A percentile compares a stretch with the other conserved stretches of the same genome.
These are phyloP conservation scores for Saccharomyces paradoxus DNA, from an alignment of 805 yeast genomes.

Conservation along the genomic window DNA sequence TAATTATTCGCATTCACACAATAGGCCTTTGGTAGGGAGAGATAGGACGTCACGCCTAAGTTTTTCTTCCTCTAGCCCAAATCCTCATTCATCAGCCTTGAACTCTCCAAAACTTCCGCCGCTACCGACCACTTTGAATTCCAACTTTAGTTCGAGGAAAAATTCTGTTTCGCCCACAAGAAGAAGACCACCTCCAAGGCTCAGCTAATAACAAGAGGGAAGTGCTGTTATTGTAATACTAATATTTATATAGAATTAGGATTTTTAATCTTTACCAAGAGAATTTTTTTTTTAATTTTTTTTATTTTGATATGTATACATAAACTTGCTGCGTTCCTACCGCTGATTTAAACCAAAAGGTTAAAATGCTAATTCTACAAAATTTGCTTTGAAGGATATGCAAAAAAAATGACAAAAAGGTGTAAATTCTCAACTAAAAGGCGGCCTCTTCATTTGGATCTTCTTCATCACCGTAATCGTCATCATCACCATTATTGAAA, in stretches of 20 bases:
- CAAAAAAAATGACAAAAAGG: background rate
- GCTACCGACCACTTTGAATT: slow-evolving; percentile 4
- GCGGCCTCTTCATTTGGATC: slow-evolving; percentile 55
- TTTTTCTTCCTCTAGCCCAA: background rate
- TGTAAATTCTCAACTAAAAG: slow-evolving; percentile 29
- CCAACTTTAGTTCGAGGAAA: slow-evolving; percentile 1
- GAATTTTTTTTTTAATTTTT: too few species aligned
- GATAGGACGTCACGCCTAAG: background rate
- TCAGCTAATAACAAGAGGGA: background rate
- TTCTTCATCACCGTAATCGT: slow-evolving; percentile 40
- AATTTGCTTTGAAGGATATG: background rate
- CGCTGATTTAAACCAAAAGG: background rate
- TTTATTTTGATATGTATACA: background rate
- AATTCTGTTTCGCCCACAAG: slow-evolving; percentile 14
- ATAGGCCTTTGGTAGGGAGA: background rate
- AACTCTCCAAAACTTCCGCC: slow-evolving; percentile 14
- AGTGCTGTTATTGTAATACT: background rate
- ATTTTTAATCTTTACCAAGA: background rate
- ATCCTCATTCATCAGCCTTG: background rate
- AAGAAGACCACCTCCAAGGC: slow-evolving; percentile 19
- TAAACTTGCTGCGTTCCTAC: background rate
- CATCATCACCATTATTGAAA: slow-evolving; percentile 53
- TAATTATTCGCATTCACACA: slow-evolving; percentile 3
- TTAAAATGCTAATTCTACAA: background rate
- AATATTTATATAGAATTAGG: background rate